phyloP scores from a whole-genome alignment of 1,284 basidiomycete species.

The Neonothopanus nambi region DNA sequence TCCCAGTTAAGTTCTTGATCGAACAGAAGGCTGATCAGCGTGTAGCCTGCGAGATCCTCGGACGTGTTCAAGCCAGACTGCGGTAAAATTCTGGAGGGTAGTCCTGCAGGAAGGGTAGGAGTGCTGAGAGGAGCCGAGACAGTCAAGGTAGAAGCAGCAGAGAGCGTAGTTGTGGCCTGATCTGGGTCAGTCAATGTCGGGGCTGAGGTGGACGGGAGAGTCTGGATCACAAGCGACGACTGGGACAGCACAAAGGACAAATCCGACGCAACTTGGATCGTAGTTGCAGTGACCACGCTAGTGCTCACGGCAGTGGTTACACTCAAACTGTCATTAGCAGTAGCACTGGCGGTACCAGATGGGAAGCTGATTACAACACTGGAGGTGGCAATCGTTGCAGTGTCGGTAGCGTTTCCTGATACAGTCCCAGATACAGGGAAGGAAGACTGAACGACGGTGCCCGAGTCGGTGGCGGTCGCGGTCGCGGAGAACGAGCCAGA shows the following conservation, averaged over 20 bases:
- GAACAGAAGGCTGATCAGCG: slow-evolving; percentile 61
- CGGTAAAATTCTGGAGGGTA: slow-evolving; percentile 66
- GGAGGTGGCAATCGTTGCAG: not conserved
- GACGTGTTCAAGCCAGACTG: slow-evolving; percentile 26
- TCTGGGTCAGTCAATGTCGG: slow-evolving; percentile 58
- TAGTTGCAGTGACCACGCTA: slow-evolving; percentile 11
- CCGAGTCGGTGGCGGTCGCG: slow-evolving; percentile 1
- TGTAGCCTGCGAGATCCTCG: slow-evolving; percentile 37
- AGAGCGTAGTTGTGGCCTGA: slow-evolving; percentile 43
- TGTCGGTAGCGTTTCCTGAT: not conserved
- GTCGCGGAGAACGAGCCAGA: not conserved
- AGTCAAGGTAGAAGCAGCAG: slow-evolving; percentile 33
- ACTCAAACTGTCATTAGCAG: not conserved
- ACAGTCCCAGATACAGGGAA: not conserved
- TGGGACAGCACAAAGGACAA: slow-evolving; percentile 42
- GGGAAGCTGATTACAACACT: slow-evolving; percentile 14
- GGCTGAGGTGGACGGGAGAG: slow-evolving; percentile 24
- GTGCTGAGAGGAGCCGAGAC: slow-evolving; percentile 25
- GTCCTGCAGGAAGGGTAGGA: slow-evolving; percentile 52
- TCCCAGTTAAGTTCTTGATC: slow-evolving; percentile 57
- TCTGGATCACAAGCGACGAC: slow-evolving; percentile 43
- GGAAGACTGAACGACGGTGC: not conserved
- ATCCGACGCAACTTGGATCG: slow-evolving; percentile 33
- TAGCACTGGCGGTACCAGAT: slow-evolving; percentile 7
- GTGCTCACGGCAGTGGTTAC: slow-evolving; percentile 14